Evolutionary conservation across 176 grass and related monocot species (phyloP).

Genomic region (Oryza glaberrima): DNA sequence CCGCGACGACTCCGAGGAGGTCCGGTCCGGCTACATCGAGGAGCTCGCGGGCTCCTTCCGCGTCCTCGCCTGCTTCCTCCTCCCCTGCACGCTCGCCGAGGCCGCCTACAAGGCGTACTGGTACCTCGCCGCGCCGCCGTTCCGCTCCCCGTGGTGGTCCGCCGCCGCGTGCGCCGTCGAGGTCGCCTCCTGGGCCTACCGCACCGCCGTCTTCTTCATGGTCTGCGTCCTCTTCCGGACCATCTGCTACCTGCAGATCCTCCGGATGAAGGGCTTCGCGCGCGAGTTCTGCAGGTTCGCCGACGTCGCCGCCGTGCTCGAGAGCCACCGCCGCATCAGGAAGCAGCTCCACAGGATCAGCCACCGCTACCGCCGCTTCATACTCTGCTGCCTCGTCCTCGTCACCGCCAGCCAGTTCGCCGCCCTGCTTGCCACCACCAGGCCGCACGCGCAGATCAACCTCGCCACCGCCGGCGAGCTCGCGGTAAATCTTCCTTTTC

Average conservation of each 20-base stretch:
- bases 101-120: conserved; percentile 67
- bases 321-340: conserved; percentile 63
- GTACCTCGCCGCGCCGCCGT: conserved; percentile 35
- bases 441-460: conserved; percentile 66
- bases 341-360: conserved; percentile 77
- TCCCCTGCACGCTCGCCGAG: conserved; percentile 62
- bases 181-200: conserved; percentile 70
- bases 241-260: conserved; percentile 90
- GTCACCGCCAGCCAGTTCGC: conserved; percentile 80
- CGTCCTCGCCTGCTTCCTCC: conserved; percentile 61
- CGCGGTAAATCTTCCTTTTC: conserved; percentile 52
- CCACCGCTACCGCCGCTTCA: conserved; percentile 73
- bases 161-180: conserved; percentile 55
- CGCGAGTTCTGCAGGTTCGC: conserved; percentile 65
- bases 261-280: conserved; percentile 75
- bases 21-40: conserved; percentile 49
- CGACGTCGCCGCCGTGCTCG: conserved; percentile 63
- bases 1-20: conserved; percentile 56
- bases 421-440: conserved; percentile 70
- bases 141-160: conserved; percentile 40
- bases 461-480: conserved; percentile 80
- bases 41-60: conserved; percentile 64
- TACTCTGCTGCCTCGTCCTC: conserved; percentile 55
- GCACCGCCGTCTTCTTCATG: conserved; percentile 70
- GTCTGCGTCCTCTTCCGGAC: conserved; percentile 76